Conservation (phyloP, 2,329 filamentous ascomycete genomes). For the Hypoxylon sp. region DNA sequence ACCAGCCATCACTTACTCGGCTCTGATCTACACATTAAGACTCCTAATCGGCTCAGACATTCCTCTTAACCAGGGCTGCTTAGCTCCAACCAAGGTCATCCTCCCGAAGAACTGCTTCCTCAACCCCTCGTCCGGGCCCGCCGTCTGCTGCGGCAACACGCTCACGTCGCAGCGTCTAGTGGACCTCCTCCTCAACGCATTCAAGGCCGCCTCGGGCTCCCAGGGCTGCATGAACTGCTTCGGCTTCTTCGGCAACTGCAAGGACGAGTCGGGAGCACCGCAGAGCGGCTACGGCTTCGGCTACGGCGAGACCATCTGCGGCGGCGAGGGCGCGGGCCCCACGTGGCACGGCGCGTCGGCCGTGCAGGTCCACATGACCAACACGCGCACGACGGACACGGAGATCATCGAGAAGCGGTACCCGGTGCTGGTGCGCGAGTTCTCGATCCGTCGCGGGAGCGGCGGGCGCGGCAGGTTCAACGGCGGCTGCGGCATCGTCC, state of each 20-base stretch:
- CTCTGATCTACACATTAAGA: constrained; percentile 55
- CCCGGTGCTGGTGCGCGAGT: constrained; percentile 74
- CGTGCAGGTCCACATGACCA: constrained; percentile 81
- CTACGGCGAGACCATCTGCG: constrained; percentile 81
- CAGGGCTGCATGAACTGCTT: constrained; percentile 88
- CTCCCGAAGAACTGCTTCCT: constrained; percentile 50
- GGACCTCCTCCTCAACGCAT: constrained; percentile 40
- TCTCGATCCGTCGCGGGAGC: constrained; percentile 67
- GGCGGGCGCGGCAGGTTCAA: constrained; percentile 69
- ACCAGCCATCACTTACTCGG: constrained; percentile 50
- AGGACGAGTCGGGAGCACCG: constrained; percentile 29
- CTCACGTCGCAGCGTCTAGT: constrained; percentile 42
- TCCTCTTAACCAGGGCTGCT: constrained; percentile 79
- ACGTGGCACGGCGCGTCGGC: constrained; percentile 75
- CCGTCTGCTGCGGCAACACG: constrained; percentile 45
- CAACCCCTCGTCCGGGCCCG: constrained; percentile 45
- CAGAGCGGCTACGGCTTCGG: constrained; percentile 67
- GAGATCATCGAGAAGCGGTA: constrained; percentile 78
- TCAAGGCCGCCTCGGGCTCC: constrained; percentile 66
- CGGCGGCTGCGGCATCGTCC: constrained; percentile 75
- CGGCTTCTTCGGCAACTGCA: constrained; percentile 67
- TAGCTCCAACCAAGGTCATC: constrained; percentile 52
- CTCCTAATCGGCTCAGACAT: constrained; percentile 79
- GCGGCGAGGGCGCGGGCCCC: constrained; percentile 75
- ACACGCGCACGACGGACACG: constrained; percentile 78